These are phyloP conservation scores for Hansfordia pulvinata DNA, from an alignment of 2,329 filamentous ascomycete genomes.

Conservation along the genomic window DNA sequence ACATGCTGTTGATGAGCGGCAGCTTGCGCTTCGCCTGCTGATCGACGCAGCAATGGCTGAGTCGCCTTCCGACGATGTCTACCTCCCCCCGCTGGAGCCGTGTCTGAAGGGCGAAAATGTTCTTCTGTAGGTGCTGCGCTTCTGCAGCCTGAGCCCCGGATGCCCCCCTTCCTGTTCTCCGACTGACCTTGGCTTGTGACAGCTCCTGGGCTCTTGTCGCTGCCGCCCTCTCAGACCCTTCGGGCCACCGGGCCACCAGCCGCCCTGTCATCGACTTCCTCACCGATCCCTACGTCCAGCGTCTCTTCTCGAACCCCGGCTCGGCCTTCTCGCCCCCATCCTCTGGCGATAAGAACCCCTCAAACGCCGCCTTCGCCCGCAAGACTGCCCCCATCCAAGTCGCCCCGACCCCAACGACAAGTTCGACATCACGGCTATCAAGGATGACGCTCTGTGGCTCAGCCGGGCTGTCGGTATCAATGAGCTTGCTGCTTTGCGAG, in stretches of 20 bases:
- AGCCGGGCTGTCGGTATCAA: slow-evolving; percentile 67
- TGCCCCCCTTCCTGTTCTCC: no score
- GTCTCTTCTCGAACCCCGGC: slow-evolving; percentile 55
- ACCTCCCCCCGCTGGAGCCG: slow-evolving; percentile 74
- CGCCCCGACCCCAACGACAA: slow-evolving; percentile 52
- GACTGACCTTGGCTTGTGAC: no score
- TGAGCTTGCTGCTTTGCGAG: slow-evolving; percentile 67
- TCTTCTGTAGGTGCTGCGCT: slow-evolving; percentile 52
- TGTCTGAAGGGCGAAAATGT: slow-evolving; percentile 70
- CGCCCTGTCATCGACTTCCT: slow-evolving; percentile 54
- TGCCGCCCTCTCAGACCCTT: slow-evolving; percentile 40
- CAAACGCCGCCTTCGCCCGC: slow-evolving; percentile 64
- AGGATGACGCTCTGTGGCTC: slow-evolving; percentile 76
- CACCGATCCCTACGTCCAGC: slow-evolving; percentile 51
- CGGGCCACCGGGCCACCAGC: slow-evolving; percentile 38
- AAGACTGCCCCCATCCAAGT: slow-evolving; percentile 81
- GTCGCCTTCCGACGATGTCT: slow-evolving; percentile 53
- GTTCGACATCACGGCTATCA: slow-evolving; percentile 67
- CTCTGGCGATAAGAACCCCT: slow-evolving; percentile 31
- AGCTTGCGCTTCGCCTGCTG: slow-evolving; percentile 23
- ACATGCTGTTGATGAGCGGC: slow-evolving; percentile 16
- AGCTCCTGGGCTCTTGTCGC: slow-evolving; percentile 52
- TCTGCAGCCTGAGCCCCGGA: no score
- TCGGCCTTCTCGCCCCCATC: slow-evolving; percentile 51
- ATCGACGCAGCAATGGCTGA: slow-evolving; percentile 50